Percentiles rank a stretch among this genome's conserved stretches.
Conservation (phyloP, 2,329 filamentous ascomycete species). For the Dactylellina sp. region DNA sequence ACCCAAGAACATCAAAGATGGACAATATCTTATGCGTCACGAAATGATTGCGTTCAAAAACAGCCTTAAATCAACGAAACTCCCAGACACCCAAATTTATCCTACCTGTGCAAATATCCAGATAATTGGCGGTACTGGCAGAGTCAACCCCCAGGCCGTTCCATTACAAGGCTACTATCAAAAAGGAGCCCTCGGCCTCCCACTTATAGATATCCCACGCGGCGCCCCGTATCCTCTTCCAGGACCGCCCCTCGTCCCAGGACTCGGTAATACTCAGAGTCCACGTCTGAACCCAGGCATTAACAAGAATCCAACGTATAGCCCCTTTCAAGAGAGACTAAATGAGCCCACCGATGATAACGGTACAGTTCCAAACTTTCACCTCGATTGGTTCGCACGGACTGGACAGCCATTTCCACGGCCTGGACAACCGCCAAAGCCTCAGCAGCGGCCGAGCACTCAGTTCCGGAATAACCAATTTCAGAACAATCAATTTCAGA, state of each 20-base stretch:
- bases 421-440: no score
- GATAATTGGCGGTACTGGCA: constrained; percentile 19
- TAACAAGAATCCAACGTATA: constrained; percentile 23
- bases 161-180: constrained; percentile 11
- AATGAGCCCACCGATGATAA: constrained; percentile 25
- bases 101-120: constrained; percentile 27
- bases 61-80: background rate
- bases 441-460: no score
- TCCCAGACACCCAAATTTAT: constrained; percentile 18
- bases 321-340: constrained; percentile 1
- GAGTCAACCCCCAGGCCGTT: constrained; percentile 15
- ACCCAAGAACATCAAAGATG: constrained; percentile 31
- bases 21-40: constrained; percentile 34
- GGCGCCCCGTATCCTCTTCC: constrained; percentile 11
- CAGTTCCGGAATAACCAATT: no score
- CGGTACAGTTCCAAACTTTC: background rate
- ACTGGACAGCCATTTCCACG: background rate
- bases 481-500: no score
- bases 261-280: constrained; percentile 24
- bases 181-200: background rate
- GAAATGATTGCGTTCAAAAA: constrained; percentile 14
- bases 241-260: constrained; percentile 24
- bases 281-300: constrained; percentile 25
- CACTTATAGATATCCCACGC: background rate
- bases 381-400: constrained; percentile 13